Conservation (phyloP, 164 flowering plant species). For the Tetrastigma voinierianum region DNA sequence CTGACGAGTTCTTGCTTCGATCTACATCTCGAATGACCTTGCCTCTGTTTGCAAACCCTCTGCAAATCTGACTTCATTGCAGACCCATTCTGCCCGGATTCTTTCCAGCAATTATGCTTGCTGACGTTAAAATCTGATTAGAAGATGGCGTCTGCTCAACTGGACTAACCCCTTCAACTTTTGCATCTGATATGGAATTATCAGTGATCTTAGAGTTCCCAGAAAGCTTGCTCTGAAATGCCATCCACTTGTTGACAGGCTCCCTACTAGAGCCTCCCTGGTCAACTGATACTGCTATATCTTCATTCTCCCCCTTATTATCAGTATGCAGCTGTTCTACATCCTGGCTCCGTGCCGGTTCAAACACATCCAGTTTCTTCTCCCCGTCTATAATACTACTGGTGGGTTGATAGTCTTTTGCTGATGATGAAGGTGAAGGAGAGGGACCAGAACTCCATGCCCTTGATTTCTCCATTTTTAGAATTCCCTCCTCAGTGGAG, state of each 20-base stretch:
- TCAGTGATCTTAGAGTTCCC: background rate
- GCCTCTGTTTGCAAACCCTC: slow-evolving; percentile 7
- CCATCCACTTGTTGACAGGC: slow-evolving; percentile 41
- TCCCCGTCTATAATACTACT: background rate
- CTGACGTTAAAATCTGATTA: slow-evolving; percentile 11
- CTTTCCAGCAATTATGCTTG: slow-evolving; percentile 33
- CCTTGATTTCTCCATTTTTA: too few species aligned
- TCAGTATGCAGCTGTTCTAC: too few species aligned
- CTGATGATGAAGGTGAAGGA: too few species aligned
- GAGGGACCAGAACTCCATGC: too few species aligned
- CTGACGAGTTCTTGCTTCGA: slow-evolving; percentile 26
- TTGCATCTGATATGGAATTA: background rate
- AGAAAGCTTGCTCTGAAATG: slow-evolving; percentile 23
- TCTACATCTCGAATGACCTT: slow-evolving; percentile 20
- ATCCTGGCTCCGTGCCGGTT: background rate
- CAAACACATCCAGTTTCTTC: background rate
- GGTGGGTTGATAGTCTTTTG: too few species aligned
- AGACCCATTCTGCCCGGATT: slow-evolving; percentile 55
- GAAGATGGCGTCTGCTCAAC: background rate
- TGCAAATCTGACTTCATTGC: slow-evolving; percentile 24
- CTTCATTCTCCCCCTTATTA: too few species aligned
- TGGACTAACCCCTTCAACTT: background rate
- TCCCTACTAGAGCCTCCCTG: background rate
- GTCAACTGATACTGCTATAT: background rate
- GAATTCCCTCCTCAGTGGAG: too few species aligned